Evolutionary conservation across 73 alveolate species (phyloP), one percentile per base, ranked within the genome.

Genomic region (Paramecium biaurelia): DNA sequence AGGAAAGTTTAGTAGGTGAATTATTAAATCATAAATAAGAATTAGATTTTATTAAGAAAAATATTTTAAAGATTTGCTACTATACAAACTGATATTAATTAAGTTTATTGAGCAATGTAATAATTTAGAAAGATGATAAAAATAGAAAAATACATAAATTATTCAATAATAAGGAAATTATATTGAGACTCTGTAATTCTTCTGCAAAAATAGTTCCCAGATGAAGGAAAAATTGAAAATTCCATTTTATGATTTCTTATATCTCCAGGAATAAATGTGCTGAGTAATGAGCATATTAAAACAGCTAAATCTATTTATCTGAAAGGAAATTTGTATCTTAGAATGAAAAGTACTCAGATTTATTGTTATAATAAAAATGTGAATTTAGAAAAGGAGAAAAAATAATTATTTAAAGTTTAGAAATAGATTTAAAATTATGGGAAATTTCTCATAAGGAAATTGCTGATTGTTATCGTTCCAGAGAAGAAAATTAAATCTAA

Each of bases 241-340:
- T 72, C 89, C 7, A 38, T 76, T 30, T 7, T 1, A 2, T 21
- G 9, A 2, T 41, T 76, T 8, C 20, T 41, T n/a, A 76, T 76
- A 4, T 2, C 21, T 20, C n/a, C 41, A 12, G 21, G 63, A 45
- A 42, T n/a, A 4, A 32, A 38, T 23, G 70, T 7, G 5, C n/a
- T 42, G 5, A 43, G 89, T 20, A 18, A 18, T n/a, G 47, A 76
- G 5, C 37, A 76, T 76, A 32, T 76, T 35, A 76, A 76, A 76
- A 76, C 89, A 34, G 89, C 89, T 6, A 76, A 76, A 41, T 32
- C 89, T 20, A 32, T 76, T 30, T 76, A 76, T 30, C 23, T 76
- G n/a, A 76, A 76, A 30, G 89, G 89, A 41, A 76, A 76, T 76
- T 57, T 76, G n/a, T 76, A 76, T 23, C 45, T 76, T 4, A 76